A percentile compares a stretch with the other conserved stretches of the same genome.
These are phyloP conservation scores for Domatiomyces catenatus DNA, from an alignment of 2,329 filamentous ascomycete genomes.

Conservation along the genomic window DNA sequence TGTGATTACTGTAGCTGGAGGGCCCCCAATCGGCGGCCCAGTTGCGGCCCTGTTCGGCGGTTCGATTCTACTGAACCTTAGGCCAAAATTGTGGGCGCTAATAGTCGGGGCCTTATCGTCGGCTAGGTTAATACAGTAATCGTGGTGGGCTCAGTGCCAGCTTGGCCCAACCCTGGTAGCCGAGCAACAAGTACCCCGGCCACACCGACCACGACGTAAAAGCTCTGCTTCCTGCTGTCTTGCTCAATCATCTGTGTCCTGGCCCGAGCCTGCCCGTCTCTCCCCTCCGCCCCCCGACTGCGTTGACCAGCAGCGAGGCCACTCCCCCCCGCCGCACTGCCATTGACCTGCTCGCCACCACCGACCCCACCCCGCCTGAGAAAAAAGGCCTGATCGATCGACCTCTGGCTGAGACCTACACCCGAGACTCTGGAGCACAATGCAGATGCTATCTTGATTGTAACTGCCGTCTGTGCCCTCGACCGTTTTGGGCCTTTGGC, in stretches of 20 bases:
- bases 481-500: neutral
- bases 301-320: neutral
- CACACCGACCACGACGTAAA: neutral
- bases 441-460: neutral
- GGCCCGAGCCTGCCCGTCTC: neutral
- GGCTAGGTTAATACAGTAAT: neutral
- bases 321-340: neutral
- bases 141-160: neutral
- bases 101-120: neutral
- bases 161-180: neutral
- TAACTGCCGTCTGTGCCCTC: neutral
- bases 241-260: neutral
- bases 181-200: neutral
- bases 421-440: neutral
- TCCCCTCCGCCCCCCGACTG: neutral
- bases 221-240: neutral
- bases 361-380: neutral
- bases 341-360: neutral
- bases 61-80: neutral
- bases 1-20: neutral
- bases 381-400: neutral
- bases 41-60: neutral
- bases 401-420: neutral
- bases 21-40: too few relatives aligned
- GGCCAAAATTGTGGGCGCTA: neutral